Evolutionary conservation across 371 early-diverging fungal genomes (phyloP).

Genomic region (Conidiobolus incongruus): DNA sequence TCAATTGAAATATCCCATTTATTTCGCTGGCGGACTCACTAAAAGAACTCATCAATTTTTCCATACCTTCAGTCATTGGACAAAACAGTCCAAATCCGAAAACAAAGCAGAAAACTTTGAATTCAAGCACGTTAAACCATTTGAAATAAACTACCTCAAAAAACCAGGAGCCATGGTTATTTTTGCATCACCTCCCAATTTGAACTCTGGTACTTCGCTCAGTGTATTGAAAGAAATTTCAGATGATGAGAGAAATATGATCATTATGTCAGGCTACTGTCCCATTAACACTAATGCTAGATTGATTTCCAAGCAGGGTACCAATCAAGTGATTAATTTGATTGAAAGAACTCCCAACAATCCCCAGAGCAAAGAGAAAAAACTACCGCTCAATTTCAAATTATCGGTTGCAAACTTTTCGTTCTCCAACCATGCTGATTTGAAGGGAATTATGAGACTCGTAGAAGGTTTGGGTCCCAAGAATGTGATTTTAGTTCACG

Average conservation of each 20-base stretch:
- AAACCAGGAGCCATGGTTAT: conserved; percentile 72
- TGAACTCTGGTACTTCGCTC: conserved; percentile 59
- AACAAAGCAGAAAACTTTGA: conserved; percentile 76
- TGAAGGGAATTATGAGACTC: conserved; percentile 94
- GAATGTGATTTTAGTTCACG: conserved; percentile 97
- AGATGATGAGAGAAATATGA: conserved; percentile 69
- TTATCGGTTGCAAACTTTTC: conserved; percentile 86
- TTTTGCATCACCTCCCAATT: conserved; percentile 93
- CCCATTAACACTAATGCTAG: conserved; percentile 85
- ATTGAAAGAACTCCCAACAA: too few species aligned
- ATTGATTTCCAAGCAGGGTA: too few species aligned
- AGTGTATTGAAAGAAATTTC: conserved; percentile 82
- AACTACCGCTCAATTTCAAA: conserved; percentile 67
- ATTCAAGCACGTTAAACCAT: conserved; percentile 76
- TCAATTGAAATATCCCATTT: conserved; percentile 64
- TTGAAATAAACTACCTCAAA: conserved; percentile 42
- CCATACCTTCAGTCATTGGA: conserved; percentile 86
- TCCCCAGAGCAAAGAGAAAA: conserved; percentile 47
- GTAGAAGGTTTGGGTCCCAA: conserved; percentile 80
- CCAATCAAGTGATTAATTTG: too few species aligned
- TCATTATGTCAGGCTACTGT: conserved; percentile 87
- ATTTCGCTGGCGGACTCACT: conserved; percentile 83
- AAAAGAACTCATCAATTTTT: conserved; percentile 87
- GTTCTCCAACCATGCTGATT: conserved; percentile 98
- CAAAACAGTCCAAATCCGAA: conserved; percentile 78